Evolutionary conservation across 345 rosid genomes (phyloP), one percentile per base, ranked within the genome.

Genomic region (Citrus medica): DNA sequence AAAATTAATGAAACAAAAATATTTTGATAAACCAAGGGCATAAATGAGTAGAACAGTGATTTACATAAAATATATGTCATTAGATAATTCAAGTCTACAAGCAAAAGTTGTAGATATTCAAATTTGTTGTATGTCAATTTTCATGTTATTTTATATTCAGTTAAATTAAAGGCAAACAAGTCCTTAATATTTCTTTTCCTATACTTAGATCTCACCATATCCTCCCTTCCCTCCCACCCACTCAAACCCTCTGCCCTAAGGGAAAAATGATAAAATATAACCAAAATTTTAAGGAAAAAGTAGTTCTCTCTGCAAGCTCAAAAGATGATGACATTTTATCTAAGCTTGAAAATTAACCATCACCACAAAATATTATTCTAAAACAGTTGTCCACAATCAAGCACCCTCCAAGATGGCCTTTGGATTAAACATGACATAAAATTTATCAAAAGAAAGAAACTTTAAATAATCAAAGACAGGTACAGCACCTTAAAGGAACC

Each of bases 401-500:
- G 46, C 40, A 51, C 64, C 70, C 72, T 51, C 8, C 7, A n/a
- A 55, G 0, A 7, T 30, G 33, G 9, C 21, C 28, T 48, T 32
- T 0, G 8, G 8, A 66, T 48, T 2, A 53, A 35, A 67, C 21
- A 66, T 30, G 13, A 35, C 3, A 3, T 58, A 32, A 66, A 9
- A 12, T 46, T 46, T 12, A 46, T 46, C 51, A 46, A 46, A 46
- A 46, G 51, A 33, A 71, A 55, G 28, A 69, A 63, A 33, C 32
- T 30, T 69, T 16, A 76, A 60, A 60, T 38, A 17, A 28, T 66
- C 21, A 73, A 69, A 16, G n/a, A 27, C 62, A 72, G 30, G 19
- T 6, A 75, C 40, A 9, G 75, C 75, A 92, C 98, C 96, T 97
- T 85, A 76, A 94, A 87, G 4, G 98, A 94, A 80, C 98, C 97